Evolutionary conservation across 2,329 filamentous ascomycete genomes (phyloP), one percentile per base, ranked within the genome.

Genomic region (Bipolaris oryzae): DNA sequence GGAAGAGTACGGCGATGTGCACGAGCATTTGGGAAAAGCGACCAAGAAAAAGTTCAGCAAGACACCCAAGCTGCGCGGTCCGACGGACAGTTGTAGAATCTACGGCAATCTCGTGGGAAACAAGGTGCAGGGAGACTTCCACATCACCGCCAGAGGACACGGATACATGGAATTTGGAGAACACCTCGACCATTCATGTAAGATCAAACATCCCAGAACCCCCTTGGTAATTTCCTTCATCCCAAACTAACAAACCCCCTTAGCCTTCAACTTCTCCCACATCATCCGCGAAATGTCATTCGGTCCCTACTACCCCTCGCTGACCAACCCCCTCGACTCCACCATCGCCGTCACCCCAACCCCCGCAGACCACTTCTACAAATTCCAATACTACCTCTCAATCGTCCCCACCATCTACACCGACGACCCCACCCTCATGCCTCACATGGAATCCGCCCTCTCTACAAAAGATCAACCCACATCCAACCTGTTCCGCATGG

Each of bases 241-340:
- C n/a, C n/a, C n/a, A n/a, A n/a, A 52, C 60, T 64, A 62, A 66
- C 54, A 15, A 33, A n/a, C 7, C 28, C 6, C 28, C 5, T 9
- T 67, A 94, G 91, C 84, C 20, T 97, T 99, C 84, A 98, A 99
- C 84, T 99, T 99, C 83, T 94, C 92, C 31, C 95, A 99, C 80
- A 89, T 96, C 76, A 87, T 99, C 80, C 93, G 90, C 69, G 95
- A 99, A 77, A 86, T 99, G 67, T 97, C 93, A 56, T 99, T 96
- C 77, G 95, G 95, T 3, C 89, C 92, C n/a, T 96, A 93, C 80
- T 98, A 97, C 80, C 94, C 95, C 1, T 91, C 89, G 23, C 88
- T 99, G 53, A 85, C 89, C 70, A 99, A 99, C 79, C 95, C 95
- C 0, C 90, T 99, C 70, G 95, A 98, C 80, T 88, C 89, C 65